Percentiles rank a stretch among this genome's conserved stretches.
Evolutionary conservation across 768 basidiomycete species (phyloP).

Genomic region (Lactarius akahatsu): DNA sequence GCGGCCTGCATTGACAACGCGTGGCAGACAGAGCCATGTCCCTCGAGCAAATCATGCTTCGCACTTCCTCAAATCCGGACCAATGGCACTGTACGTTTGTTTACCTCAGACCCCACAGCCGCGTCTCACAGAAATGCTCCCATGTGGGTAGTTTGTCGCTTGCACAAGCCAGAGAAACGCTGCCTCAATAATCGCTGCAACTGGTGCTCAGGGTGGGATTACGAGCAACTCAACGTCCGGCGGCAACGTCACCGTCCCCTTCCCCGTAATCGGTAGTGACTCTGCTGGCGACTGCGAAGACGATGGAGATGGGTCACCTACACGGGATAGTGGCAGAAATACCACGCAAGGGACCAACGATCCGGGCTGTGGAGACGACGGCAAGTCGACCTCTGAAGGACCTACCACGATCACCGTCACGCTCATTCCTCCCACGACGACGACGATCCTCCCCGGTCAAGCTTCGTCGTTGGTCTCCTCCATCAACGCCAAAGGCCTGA

Average conservation of each 20-base stretch:
- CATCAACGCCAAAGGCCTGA: constrained; percentile 16
- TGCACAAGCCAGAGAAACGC: constrained; percentile 56
- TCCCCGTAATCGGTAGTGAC: constrained; percentile 25
- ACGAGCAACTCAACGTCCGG: constrained; percentile 34
- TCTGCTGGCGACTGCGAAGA: constrained; percentile 9
- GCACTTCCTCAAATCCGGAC: constrained; percentile 47
- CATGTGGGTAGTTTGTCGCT: constrained; percentile 40
- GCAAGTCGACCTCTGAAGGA: constrained; percentile 32
- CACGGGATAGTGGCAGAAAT: background rate
- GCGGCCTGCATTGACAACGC: constrained; percentile 44
- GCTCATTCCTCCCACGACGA: constrained; percentile 39
- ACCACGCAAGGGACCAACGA: constrained; percentile 10
- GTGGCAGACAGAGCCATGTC: constrained; percentile 44
- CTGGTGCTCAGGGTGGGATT: constrained; percentile 48
- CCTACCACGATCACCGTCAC: constrained; percentile 34
- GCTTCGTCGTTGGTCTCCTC: constrained; percentile 34
- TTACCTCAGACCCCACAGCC: background rate
- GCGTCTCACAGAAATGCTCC: background rate
- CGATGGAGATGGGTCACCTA: background rate
- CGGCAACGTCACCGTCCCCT: constrained; percentile 26
- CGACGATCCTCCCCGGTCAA: constrained; percentile 45
- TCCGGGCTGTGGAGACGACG: constrained; percentile 3
- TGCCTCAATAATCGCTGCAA: constrained; percentile 44
- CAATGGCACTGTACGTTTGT: constrained; percentile 46
- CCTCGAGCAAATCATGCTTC: constrained; percentile 45